Evolutionary conservation across 2,329 filamentous ascomycete species (phyloP).

Genomic region (Cytospora mali): DNA sequence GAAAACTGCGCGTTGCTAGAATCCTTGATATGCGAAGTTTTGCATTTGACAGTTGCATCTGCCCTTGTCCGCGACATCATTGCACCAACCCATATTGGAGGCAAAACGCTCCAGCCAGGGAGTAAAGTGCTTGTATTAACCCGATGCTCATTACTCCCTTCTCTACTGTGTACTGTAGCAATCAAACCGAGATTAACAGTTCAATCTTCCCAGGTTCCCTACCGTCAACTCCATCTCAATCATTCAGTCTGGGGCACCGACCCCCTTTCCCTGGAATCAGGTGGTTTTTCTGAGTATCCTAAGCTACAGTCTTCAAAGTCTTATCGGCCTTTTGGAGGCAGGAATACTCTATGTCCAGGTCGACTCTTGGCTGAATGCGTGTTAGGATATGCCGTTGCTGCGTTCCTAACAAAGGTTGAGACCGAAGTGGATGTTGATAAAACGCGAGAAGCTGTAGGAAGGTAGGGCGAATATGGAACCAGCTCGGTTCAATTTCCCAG

Average conservation of each 20-base stretch:
- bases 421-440: background rate
- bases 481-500: background rate
- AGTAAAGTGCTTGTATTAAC: slow-evolving; percentile 3
- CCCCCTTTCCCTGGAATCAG: background rate
- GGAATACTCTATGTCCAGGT: slow-evolving; percentile 6
- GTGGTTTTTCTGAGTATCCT: slow-evolving; percentile 1
- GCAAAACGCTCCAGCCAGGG: slow-evolving; percentile 9
- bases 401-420: slow-evolving; percentile 2
- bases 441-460: slow-evolving; percentile 1
- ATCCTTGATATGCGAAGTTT: background rate
- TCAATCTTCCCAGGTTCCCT: background rate
- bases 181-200: background rate
- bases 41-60: slow-evolving; percentile 3
- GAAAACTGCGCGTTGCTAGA: slow-evolving; percentile 8
- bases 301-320: slow-evolving; percentile 10
- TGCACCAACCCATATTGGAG: slow-evolving; percentile 1
- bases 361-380: background rate
- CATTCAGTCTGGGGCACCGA: slow-evolving; percentile 4
- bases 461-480: background rate
- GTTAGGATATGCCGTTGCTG: slow-evolving; percentile 1
- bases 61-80: slow-evolving; percentile 2
- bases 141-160: background rate
- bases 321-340: slow-evolving; percentile 7
- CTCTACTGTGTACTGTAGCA: background rate
- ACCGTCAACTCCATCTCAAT: slow-evolving; percentile 1